Evolutionary conservation across 1,284 basidiomycete species (phyloP).

Genomic region (Inonotus hispidus): DNA sequence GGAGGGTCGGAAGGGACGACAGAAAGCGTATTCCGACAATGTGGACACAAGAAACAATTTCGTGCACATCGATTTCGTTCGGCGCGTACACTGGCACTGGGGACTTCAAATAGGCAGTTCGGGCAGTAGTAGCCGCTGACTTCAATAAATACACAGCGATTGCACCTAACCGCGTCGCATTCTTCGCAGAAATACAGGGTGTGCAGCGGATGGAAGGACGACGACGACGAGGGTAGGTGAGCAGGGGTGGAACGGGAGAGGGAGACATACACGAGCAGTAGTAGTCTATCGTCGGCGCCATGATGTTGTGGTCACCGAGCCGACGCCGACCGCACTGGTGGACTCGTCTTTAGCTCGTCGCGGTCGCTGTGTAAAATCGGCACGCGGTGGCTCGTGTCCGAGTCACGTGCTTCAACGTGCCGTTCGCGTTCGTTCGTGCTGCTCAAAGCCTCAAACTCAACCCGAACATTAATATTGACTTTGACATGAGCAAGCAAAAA

Average conservation of each 20-base stretch:
- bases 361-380: neutral
- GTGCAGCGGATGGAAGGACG: slow-evolving; percentile 78
- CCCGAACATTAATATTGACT: neutral
- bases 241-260: slow-evolving; percentile 67
- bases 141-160: slow-evolving; percentile 87
- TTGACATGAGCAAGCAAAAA: slow-evolving; percentile 46
- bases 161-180: slow-evolving; percentile 92
- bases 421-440: neutral
- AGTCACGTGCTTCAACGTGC: neutral
- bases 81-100: slow-evolving; percentile 89
- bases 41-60: slow-evolving; percentile 96
- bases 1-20: slow-evolving; percentile 85
- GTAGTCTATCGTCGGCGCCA: slow-evolving; percentile 54
- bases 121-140: slow-evolving; percentile 97
- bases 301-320: slow-evolving; percentile 17
- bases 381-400: neutral
- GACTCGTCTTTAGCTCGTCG: neutral
- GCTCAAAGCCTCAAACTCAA: neutral
- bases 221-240: slow-evolving; percentile 64
- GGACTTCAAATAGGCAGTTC: slow-evolving; percentile 98
- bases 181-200: slow-evolving; percentile 97
- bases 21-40: slow-evolving; percentile 83
- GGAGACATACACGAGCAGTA: slow-evolving; percentile 67
- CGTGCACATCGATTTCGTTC: slow-evolving; percentile 98
- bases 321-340: neutral